Percentiles rank a stretch among this genome's conserved stretches.
These are phyloP conservation scores for Globisporangium iwayamae DNA, from an alignment of 352 stramenopile genomes.

Conservation along the genomic window DNA sequence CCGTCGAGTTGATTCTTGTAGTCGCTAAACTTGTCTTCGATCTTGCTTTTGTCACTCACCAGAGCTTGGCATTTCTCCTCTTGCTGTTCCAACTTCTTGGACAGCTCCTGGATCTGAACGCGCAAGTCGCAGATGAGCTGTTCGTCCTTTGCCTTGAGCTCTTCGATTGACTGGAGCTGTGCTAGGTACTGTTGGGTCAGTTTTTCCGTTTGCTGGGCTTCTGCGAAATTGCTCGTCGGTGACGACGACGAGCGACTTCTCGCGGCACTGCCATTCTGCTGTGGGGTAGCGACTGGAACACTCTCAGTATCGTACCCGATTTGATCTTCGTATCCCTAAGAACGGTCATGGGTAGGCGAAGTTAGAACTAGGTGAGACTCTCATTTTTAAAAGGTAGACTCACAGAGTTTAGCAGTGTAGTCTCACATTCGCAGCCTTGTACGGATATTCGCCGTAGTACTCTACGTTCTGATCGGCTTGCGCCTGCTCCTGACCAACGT, in stretches of 20 bases:
- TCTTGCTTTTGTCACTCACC: slow-evolving; percentile 18
- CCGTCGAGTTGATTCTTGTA: slow-evolving; percentile 22
- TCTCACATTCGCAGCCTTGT: slow-evolving; percentile 11
- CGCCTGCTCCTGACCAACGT: background rate
- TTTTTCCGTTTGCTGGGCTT: slow-evolving; percentile 8
- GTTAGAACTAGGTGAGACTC: background rate
- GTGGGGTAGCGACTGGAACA: background rate
- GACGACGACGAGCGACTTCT: slow-evolving; percentile 7
- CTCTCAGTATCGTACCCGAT: slow-evolving; percentile 15
- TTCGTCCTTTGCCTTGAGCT: slow-evolving; percentile 29
- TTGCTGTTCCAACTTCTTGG: slow-evolving; percentile 20
- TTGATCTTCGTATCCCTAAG: slow-evolving; percentile 2
- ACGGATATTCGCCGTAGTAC: slow-evolving; percentile 6
- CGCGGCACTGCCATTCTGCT: background rate
- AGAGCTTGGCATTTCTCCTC: slow-evolving; percentile 20
- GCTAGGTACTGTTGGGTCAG: slow-evolving; percentile 7
- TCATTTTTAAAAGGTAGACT: too few species aligned
- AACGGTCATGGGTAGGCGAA: background rate
- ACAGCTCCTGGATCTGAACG: slow-evolving; percentile 12
- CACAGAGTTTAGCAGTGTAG: background rate
- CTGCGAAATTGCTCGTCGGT: background rate
- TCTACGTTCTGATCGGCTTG: background rate
- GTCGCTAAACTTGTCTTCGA: slow-evolving; percentile 21
- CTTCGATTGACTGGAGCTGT: slow-evolving; percentile 31
- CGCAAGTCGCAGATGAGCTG: slow-evolving; percentile 19